A percentile compares a stretch with the other conserved stretches of the same genome.
Evolutionary conservation across 1,284 basidiomycete species (phyloP).

Genomic region (Cutaneotrichosporon sp.): DNA sequence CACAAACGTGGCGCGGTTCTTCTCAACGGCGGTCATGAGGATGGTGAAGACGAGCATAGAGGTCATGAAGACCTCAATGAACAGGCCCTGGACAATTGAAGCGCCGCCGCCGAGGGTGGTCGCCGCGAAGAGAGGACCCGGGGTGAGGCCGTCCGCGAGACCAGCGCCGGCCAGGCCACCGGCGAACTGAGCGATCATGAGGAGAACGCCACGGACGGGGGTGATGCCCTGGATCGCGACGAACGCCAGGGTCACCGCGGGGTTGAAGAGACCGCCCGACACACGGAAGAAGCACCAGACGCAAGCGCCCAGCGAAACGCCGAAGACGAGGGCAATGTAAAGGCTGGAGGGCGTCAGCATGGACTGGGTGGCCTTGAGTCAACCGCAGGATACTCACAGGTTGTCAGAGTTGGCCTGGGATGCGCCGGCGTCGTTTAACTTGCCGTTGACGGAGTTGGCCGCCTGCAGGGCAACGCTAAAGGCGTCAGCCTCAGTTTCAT

Average conservation of each 20-base stretch:
- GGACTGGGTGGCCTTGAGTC: not conserved
- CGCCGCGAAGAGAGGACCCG: constrained; percentile 46
- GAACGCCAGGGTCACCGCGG: constrained; percentile 55
- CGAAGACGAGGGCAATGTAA: constrained; percentile 56
- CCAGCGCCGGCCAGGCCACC: constrained; percentile 56
- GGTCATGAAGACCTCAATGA: constrained; percentile 56
- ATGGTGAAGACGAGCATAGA: constrained; percentile 51
- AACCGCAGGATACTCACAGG: constrained; percentile 28
- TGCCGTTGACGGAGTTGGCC: constrained; percentile 42
- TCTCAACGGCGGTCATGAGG: constrained; percentile 56
- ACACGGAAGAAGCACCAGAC: constrained; percentile 56
- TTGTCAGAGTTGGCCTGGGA: constrained; percentile 44
- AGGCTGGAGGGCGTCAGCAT: constrained; percentile 45
- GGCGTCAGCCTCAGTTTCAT: constrained; percentile 4
- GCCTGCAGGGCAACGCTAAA: constrained; percentile 49
- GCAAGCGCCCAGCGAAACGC: constrained; percentile 53
- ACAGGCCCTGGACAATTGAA: constrained; percentile 41
- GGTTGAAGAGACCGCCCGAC: constrained; percentile 54
- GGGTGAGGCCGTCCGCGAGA: constrained; percentile 51
- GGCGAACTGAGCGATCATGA: constrained; percentile 53
- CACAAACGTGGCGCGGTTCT: constrained; percentile 57
- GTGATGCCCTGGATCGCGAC: constrained; percentile 54
- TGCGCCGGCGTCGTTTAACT: constrained; percentile 32
- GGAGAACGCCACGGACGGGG: constrained; percentile 49
- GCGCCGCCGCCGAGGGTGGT: constrained; percentile 51